Base-by-base conservation (phyloP, 2,329 filamentous ascomycete genomes). In the Diaporthe australafricana region DNA sequence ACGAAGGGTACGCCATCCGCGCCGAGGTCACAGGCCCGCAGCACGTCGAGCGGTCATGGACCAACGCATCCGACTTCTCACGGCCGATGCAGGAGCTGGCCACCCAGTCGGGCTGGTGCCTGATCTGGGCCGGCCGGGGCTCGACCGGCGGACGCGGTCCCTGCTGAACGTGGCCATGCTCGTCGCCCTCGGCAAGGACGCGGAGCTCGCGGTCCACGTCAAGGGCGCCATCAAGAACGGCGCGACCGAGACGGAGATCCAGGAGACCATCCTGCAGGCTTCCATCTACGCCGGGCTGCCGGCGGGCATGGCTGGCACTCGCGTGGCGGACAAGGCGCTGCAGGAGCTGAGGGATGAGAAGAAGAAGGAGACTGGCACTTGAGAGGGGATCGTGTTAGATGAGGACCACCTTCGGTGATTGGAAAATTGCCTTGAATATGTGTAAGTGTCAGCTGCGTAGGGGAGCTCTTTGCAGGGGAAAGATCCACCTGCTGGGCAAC, bases 91-190 rank as follows among this genome's bases (percentile, higher is more conserved):
- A 92, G 79, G 87, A 92, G 74, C 83, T 91, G 25, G 87, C 91
- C 1, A 91, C 90, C 0, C 89, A 92, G 81, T 76, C 75, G 66
- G 87, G 87, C 80, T 92, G 90, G 90, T 89, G 89, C 20, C 85
- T 85, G 70, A 84, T 88, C 25, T 92, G 90, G 90, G 87, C 2
- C 85, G 90, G 2, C 89, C 89, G 0, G 90, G 90, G 0, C 84
- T 92, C 7, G 85, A 87, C 20, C 84, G 87, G 68, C 89, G 91
- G 78, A 87, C 89, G 70, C 85, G 90, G 56, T 88, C 85, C 70
- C 82, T 92, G 68, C 79, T 91, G 57, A 91, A 91, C 78, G 87
- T 92, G 53, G 89, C 86, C 47, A 91, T 92, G 86, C 82, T 92
- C 56, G 88, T 88, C 78, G 88, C 88, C 1, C 80, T 91, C 75